phyloP scores from a whole-genome alignment of 108 stramenopile species.

The Fragilaria radians region DNA sequence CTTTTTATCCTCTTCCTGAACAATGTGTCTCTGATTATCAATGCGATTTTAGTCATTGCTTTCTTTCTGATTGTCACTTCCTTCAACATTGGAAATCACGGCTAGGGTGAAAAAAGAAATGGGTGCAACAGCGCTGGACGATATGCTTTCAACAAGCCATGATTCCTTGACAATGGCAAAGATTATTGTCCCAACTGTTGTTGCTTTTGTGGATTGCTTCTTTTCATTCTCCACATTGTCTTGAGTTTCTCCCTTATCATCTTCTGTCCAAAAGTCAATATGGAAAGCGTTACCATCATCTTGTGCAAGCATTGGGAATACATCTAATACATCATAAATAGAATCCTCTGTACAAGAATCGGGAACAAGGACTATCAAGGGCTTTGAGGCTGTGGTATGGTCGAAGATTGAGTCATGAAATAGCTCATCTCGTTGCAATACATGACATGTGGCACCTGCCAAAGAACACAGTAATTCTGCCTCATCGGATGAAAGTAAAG shows the following conservation, averaged over 20 bases:
- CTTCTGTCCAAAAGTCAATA: not conserved
- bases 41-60: no score
- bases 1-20: no score
- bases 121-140: not conserved
- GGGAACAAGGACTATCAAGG: not conserved
- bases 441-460: not conserved
- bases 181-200: not conserved
- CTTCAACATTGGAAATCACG: no score
- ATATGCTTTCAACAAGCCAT: not conserved
- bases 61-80: no score
- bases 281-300: not conserved
- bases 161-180: not conserved
- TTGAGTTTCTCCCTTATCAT: not conserved
- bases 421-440: not conserved
- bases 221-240: not conserved
- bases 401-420: not conserved
- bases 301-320: no score
- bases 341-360: not conserved
- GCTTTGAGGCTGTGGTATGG: not conserved
- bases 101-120: not conserved
- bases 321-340: no score
- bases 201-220: no score
- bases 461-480: not conserved
- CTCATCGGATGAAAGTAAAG: not conserved
- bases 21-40: no score